phyloP scores from a whole-genome alignment of 371 early-diverging fungal genomes.

The Dinochytrium kinnereticum region DNA sequence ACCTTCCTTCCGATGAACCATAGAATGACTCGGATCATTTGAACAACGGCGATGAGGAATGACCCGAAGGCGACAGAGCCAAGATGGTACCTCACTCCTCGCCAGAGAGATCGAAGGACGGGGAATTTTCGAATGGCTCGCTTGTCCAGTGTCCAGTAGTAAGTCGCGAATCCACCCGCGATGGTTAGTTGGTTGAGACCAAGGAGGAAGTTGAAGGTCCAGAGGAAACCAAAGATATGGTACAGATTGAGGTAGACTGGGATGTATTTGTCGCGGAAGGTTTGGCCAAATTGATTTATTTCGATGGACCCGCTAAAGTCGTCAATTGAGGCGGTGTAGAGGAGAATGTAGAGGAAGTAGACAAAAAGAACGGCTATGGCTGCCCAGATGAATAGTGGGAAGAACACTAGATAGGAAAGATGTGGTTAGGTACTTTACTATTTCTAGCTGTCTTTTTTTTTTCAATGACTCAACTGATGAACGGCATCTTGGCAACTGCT shows the following conservation, averaged over 20 bases:
- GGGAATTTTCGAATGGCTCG: conserved; percentile 32
- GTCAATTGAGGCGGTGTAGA: conserved; percentile 41
- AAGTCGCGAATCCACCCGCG: conserved; percentile 58
- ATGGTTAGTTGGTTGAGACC: conserved; percentile 54
- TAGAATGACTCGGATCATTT: conserved; percentile 49
- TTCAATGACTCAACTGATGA: conserved; percentile 36
- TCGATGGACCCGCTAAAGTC: conserved; percentile 13
- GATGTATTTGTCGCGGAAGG: conserved; percentile 16
- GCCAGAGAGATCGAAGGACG: conserved; percentile 40
- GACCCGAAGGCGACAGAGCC: conserved; percentile 61
- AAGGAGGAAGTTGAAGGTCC: conserved; percentile 49
- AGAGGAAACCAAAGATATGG: conserved; percentile 58
- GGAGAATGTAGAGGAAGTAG: conserved; percentile 40
- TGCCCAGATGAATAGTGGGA: conserved; percentile 36
- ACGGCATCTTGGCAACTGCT: conserved; percentile 45
- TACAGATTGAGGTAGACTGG: conserved; percentile 30
- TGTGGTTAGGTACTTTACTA: background rate
- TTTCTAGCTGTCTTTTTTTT: background rate
- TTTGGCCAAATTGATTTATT: background rate
- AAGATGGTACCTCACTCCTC: conserved; percentile 57
- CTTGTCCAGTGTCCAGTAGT: conserved; percentile 63
- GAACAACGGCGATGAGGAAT: conserved; percentile 55
- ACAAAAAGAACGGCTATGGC: conserved; percentile 30
- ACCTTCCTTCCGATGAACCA: conserved; percentile 32
- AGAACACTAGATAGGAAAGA: conserved; percentile 30